Evolutionary conservation across 257 asterid species (phyloP), one percentile per base, ranked within the genome.

Genomic region (Nemophila menziesii): DNA sequence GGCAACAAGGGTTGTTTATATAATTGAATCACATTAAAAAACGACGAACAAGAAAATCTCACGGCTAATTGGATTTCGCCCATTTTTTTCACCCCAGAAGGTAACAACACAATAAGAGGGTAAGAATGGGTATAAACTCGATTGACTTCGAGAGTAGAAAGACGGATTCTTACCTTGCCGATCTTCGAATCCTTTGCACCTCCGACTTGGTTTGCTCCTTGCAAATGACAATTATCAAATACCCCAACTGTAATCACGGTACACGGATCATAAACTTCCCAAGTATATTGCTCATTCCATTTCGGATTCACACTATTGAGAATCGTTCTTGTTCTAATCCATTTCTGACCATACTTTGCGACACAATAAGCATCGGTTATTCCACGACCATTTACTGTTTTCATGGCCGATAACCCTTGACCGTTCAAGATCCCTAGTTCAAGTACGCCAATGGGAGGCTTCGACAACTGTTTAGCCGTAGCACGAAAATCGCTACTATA

Each of bases 251-350:
- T 77, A 33, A 86, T 56, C 4, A 86, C 97, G 2, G 94, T 86
- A 34, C 94, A 82, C 0, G 97, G 94, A 57, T 86, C 97, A 33
- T 61, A 79, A 14, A 86, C 87, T 46, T 86, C 97, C 94, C 94
- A 86, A 0, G 93, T 86, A 65, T 86, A 86, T 21, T 86, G 97
- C 46, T 86, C 93, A 43, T 86, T 86, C 97, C 97, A 86, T 39
- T 65, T 68, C 2, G 97, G 93, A 50, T 59, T 69, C 46, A 79
- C 66, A 46, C 63, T 77, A 71, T 61, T 66, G 33, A 73, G 50
- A 5, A 86, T 51, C 7, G 94, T 86, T 46, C 94, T 63, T 6
- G 97, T 86, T 49, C 94, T 61, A 48, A 80, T 80, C 97, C 97
- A 89, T 43, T 89, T 89, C 62, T 66, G 97, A 22, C 97, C 97